phyloP scores from a whole-genome alignment of 2,329 filamentous ascomycete species.

The Epichloe gansuensis region DNA sequence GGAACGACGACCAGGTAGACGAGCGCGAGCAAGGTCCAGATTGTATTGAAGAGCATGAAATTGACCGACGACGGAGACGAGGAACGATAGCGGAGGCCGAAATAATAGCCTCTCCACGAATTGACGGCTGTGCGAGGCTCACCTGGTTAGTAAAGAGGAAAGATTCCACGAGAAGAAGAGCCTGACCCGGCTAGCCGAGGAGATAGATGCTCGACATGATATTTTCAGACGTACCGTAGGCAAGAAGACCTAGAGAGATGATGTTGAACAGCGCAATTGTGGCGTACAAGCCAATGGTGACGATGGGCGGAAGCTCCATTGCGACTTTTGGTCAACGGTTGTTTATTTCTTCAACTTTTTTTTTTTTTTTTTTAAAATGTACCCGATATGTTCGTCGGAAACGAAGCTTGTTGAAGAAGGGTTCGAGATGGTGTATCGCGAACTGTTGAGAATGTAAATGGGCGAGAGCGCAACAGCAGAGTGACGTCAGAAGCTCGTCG shows the following conservation, averaged over 20 bases:
- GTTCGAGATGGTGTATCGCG: neutral
- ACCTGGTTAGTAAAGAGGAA: neutral
- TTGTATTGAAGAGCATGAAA: constrained; percentile 68
- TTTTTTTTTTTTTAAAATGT: too few relatives aligned
- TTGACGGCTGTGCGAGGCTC: constrained; percentile 6
- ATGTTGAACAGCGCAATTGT: constrained; percentile 6
- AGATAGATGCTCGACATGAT: neutral
- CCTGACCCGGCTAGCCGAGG: neutral
- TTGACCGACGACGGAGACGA: constrained; percentile 51
- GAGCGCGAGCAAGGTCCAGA: constrained; percentile 66
- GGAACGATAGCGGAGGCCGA: constrained; percentile 12
- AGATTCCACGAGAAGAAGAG: neutral
- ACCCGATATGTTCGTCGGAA: too few relatives aligned
- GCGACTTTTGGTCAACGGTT: neutral
- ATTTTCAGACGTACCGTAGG: constrained; percentile 3
- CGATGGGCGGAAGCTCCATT: constrained; percentile 7
- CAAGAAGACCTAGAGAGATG: constrained; percentile 5
- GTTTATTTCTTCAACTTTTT: too few relatives aligned
- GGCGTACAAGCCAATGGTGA: constrained; percentile 5
- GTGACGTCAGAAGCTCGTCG: neutral
- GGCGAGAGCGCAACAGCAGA: neutral
- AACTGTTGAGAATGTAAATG: neutral
- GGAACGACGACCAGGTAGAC: constrained; percentile 59
- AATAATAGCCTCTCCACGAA: neutral
- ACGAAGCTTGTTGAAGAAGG: neutral